A percentile compares a stretch with the other conserved stretches of the same genome.
Evolutionary conservation across 164 flowering plant species (phyloP).

Genomic region (Umbilicus rupestris): DNA sequence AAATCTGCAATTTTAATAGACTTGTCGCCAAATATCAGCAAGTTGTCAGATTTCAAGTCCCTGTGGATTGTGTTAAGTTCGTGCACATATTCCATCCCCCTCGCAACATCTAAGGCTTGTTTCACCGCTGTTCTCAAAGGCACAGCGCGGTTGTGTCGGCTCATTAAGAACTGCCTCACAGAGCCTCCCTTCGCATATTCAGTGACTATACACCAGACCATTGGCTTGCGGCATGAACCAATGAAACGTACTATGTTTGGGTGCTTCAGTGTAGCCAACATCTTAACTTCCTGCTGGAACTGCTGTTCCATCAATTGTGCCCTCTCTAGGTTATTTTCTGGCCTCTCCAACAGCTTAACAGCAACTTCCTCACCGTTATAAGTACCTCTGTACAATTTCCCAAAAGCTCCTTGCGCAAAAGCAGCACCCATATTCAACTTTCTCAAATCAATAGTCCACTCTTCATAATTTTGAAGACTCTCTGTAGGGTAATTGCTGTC

Average conservation of each 20-base stretch:
- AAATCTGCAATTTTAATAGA: neutral
- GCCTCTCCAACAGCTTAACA: neutral
- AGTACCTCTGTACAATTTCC: neutral
- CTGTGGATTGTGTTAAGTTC: neutral
- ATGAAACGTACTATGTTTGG: neutral
- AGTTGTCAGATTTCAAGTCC: conserved; percentile 3
- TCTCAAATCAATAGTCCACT: neutral
- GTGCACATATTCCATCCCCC: neutral
- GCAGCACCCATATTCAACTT: neutral
- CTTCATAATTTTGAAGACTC: neutral
- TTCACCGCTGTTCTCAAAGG: neutral
- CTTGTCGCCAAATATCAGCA: conserved; percentile 1
- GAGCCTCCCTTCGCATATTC: neutral
- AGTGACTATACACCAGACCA: conserved; percentile 1
- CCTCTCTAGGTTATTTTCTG: conserved; percentile 2
- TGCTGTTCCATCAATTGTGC: neutral
- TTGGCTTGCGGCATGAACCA: neutral
- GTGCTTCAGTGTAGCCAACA: neutral
- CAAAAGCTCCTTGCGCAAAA: neutral
- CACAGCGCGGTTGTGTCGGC: neutral
- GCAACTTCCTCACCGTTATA: neutral
- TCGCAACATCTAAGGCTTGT: neutral
- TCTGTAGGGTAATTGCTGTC: neutral
- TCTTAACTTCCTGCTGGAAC: neutral
- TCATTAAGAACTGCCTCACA: neutral